phyloP scores from a whole-genome alignment of 352 stramenopile genomes.

The Phytophthora ohioensis region DNA sequence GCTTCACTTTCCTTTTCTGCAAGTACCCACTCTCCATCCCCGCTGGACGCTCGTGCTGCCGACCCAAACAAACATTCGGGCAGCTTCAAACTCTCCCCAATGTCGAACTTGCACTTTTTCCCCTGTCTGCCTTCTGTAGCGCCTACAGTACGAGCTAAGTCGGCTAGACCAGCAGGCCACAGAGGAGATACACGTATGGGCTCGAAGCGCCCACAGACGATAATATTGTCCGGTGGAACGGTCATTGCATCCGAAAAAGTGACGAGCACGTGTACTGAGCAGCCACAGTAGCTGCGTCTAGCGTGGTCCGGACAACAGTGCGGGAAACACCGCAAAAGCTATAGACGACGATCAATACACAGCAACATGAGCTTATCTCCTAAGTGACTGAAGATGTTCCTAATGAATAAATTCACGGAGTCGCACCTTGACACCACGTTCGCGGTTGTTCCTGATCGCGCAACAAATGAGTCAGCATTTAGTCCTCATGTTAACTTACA shows the following conservation, averaged over 20 bases:
- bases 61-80: background rate
- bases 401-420: no score
- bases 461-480: background rate
- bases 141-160: background rate
- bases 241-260: constrained; percentile 17
- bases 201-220: constrained; percentile 43
- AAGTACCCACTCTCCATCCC: constrained; percentile 16
- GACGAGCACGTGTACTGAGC: constrained; percentile 40
- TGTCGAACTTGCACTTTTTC: constrained; percentile 9
- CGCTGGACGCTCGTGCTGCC: background rate
- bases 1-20: constrained; percentile 37
- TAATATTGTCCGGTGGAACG: constrained; percentile 14
- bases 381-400: no score
- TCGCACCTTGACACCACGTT: constrained; percentile 26
- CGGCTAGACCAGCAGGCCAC: constrained; percentile 3
- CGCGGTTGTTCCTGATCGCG: constrained; percentile 26
- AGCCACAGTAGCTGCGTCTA: constrained; percentile 45
- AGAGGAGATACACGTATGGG: constrained; percentile 12
- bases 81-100: constrained; percentile 4
- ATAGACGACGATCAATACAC: background rate
- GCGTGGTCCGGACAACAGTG: constrained; percentile 48
- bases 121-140: background rate
- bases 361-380: no score
- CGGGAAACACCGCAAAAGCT: constrained; percentile 43
- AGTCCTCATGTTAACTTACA: background rate